Conservation (phyloP, 169 alveolate species). For the Theileria equi region DNA sequence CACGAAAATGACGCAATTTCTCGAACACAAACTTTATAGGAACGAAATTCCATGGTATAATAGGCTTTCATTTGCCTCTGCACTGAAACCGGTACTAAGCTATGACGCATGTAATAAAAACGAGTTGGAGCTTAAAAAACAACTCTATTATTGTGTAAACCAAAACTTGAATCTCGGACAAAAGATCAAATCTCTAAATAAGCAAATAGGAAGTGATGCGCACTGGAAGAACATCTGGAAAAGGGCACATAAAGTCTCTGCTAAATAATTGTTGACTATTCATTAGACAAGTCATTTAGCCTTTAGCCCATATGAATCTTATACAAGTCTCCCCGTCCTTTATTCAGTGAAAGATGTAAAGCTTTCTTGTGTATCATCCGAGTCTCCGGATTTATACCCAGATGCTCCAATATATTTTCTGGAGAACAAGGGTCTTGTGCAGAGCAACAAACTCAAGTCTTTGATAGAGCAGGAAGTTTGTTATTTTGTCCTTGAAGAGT, state of each 20-base stretch:
- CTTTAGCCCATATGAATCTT: too few species aligned
- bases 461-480: too few species aligned
- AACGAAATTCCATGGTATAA: conserved; percentile 46
- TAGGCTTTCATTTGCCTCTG: conserved; percentile 49
- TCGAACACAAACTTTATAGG: conserved; percentile 39
- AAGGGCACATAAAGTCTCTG: conserved; percentile 17
- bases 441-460: too few species aligned
- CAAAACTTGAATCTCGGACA: conserved; percentile 51
- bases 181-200: conserved; percentile 45
- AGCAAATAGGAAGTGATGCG: conserved; percentile 28
- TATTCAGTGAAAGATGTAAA: too few species aligned
- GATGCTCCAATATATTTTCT: too few species aligned
- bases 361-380: too few species aligned
- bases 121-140: conserved; percentile 39
- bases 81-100: conserved; percentile 56
- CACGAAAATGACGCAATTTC: conserved; percentile 18
- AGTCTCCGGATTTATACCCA: too few species aligned
- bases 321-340: too few species aligned
- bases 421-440: too few species aligned
- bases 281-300: too few species aligned
- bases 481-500: too few species aligned
- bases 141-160: conserved; percentile 36
- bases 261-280: too few species aligned
- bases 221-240: conserved; percentile 58
- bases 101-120: conserved; percentile 48